These are phyloP conservation scores for Setaria viridis DNA, from an alignment of 202 grass and related monocot species.

Conservation along the genomic window DNA sequence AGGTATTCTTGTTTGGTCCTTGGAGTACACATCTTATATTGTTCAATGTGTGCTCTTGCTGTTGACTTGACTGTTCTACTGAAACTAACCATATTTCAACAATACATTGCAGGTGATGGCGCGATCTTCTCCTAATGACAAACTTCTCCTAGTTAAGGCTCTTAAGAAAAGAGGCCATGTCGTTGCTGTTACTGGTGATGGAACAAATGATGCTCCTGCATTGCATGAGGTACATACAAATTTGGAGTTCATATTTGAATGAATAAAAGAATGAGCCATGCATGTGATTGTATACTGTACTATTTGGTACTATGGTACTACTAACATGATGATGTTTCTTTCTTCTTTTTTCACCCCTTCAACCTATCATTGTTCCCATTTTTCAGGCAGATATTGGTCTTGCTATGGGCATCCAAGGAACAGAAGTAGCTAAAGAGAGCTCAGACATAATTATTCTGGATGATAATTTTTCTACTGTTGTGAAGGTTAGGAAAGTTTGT, in stretches of 20 bases:
- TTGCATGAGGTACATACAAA: slow-evolving; percentile 62
- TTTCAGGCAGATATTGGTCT: slow-evolving; percentile 95
- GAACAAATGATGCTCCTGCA: slow-evolving; percentile 91
- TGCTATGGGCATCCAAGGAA: slow-evolving; percentile 92
- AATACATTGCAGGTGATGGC: slow-evolving; percentile 72
- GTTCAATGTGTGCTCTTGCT: slow-evolving; percentile 16
- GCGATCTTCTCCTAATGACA: slow-evolving; percentile 90
- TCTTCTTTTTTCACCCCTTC: background rate
- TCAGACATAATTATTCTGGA: slow-evolving; percentile 93
- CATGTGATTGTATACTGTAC: background rate
- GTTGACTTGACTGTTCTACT: slow-evolving; percentile 39
- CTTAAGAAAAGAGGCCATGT: slow-evolving; percentile 72
- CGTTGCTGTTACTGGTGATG: slow-evolving; percentile 92
- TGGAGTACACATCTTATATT: slow-evolving; percentile 26
- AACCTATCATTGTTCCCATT: slow-evolving; percentile 28
- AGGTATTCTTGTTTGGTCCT: background rate
- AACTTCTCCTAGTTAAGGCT: slow-evolving; percentile 76
- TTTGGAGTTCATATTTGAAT: slow-evolving; percentile 32
- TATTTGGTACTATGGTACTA: background rate
- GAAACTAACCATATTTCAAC: slow-evolving; percentile 38
- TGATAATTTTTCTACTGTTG: slow-evolving; percentile 87
- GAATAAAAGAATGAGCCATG: background rate
- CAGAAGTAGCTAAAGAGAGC: slow-evolving; percentile 96
- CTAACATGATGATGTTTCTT: background rate
- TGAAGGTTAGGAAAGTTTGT: slow-evolving; percentile 62